phyloP scores from a whole-genome alignment of 495 filamentous ascomycete species.

The Penicillium steckii region DNA sequence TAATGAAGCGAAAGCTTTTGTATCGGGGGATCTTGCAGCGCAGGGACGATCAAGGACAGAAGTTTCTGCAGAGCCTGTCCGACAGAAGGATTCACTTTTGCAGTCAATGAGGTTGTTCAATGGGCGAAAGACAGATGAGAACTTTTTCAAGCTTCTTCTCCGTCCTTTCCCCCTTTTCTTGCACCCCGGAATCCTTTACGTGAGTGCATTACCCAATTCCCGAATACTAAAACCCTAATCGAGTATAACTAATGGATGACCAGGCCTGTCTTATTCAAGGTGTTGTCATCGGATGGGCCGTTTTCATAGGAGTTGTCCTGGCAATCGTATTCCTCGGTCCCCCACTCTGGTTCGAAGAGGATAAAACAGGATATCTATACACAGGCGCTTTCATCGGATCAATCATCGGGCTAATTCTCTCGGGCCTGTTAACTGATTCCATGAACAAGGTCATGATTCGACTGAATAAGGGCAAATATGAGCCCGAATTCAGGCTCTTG shows the following conservation, averaged over 20 bases:
- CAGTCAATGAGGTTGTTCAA: constrained; percentile 70
- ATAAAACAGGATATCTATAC: constrained; percentile 84
- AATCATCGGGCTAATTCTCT: constrained; percentile 69
- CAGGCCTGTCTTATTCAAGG: constrained; percentile 84
- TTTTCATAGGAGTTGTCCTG: constrained; percentile 86
- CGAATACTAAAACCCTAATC: not conserved
- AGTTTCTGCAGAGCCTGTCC: constrained; percentile 10
- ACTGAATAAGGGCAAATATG: constrained; percentile 76
- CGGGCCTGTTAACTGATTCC: constrained; percentile 73
- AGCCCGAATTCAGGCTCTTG: constrained; percentile 86
- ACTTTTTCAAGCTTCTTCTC: constrained; percentile 58
- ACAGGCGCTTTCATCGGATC: constrained; percentile 84
- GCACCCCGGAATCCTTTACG: constrained; percentile 85
- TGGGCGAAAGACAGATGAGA: constrained; percentile 70
- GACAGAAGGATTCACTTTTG: constrained; percentile 48
- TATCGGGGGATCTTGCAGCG: not conserved
- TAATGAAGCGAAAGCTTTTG: constrained; percentile 16
- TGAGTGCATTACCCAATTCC: constrained; percentile 17
- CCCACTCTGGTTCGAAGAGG: constrained; percentile 79
- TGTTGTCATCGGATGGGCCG: constrained; percentile 89
- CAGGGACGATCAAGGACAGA: constrained; percentile 12
- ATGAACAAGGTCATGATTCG: constrained; percentile 67
- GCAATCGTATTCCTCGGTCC: constrained; percentile 78
- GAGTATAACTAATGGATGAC: constrained; percentile 4
- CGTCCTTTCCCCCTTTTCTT: constrained; percentile 65